Base-by-base conservation (phyloP, 2,329 filamentous ascomycete genomes). In the Arachnopeziza araneosa region DNA sequence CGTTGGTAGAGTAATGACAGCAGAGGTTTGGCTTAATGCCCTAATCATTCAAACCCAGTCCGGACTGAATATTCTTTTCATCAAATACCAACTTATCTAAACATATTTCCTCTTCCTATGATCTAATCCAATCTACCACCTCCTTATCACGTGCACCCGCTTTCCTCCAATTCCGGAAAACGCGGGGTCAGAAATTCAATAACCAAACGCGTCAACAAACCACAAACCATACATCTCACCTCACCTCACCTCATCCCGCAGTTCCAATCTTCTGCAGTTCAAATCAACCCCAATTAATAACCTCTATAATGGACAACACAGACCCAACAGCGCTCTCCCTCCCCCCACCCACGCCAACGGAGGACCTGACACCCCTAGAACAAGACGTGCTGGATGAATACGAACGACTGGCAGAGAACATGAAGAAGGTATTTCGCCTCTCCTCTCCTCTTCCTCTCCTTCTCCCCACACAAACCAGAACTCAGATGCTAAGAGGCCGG, bases 381-480 rank as follows among this genome's bases (percentile, higher is more conserved):
- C 93, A 96, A 74, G 91, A 98, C 72, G 89, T 99, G 1, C 80
- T 99, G 0, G 92, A 98, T 63, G 95, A 99, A 75, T 99, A 99
- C 72, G 86, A 93, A 67, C 83, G 88, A 17, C 77, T 99, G 32
- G 84, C 93, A 0, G 88, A 89, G 68, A 99, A 98, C 72, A 88
- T 99, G 82, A 96, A 96, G 71, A 89, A 89, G 77, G 95, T 93
- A 54, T 49, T 24, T 49, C 22, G 30, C 44, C 24, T 7, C 21
- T 12, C 21, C 14, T 23, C 10, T 55, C 24, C 19, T 17, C 14
- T 22, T 24, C 17, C 12, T 17, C 50, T 22, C 52, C 44, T 22
- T 56, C 23, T 23, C n/a, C 14, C 24, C 30, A 30, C 36, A 5
- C 1, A 26, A 24, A 30, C 17, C 17, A n/a, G 24, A 51, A n/a